These are phyloP conservation scores for Prunus mira DNA, from an alignment of 306 rosid genomes.

Conservation along the genomic window DNA sequence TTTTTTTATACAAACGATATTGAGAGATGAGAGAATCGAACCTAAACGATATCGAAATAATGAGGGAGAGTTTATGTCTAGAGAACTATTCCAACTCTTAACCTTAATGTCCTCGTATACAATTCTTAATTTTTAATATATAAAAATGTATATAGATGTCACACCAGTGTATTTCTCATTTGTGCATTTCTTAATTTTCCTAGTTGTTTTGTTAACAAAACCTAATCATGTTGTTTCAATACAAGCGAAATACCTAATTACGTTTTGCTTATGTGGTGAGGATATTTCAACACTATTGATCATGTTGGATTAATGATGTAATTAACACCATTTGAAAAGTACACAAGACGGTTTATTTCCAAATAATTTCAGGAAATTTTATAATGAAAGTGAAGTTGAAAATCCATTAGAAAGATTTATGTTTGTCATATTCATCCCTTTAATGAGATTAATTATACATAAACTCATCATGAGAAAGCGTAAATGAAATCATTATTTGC, in stretches of 20 bases:
- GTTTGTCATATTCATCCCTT: background rate
- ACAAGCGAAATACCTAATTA: no score
- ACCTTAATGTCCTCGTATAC: no score
- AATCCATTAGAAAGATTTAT: background rate
- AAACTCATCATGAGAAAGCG: background rate
- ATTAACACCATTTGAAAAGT: background rate
- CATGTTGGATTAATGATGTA: background rate
- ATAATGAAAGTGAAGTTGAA: background rate
- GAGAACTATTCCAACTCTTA: no score
- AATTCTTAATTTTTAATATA: background rate
- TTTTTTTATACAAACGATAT: no score
- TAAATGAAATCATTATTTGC: background rate
- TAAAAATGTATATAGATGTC: background rate
- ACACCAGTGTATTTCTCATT: background rate
- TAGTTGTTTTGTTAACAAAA: no score
- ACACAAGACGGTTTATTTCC: no score
- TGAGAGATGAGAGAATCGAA: no score
- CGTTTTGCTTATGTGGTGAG: background rate
- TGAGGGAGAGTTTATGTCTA: no score
- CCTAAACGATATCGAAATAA: no score
- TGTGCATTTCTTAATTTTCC: background rate
- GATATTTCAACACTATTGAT: background rate
- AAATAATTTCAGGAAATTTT: no score
- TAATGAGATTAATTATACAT: background rate
- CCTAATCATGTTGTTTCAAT: no score